Percentiles rank a stretch among this genome's conserved stretches.
These are phyloP conservation scores for Pseudoneurospora amorphoporcata DNA, from an alignment of 495 filamentous ascomycete species.

Conservation along the genomic window DNA sequence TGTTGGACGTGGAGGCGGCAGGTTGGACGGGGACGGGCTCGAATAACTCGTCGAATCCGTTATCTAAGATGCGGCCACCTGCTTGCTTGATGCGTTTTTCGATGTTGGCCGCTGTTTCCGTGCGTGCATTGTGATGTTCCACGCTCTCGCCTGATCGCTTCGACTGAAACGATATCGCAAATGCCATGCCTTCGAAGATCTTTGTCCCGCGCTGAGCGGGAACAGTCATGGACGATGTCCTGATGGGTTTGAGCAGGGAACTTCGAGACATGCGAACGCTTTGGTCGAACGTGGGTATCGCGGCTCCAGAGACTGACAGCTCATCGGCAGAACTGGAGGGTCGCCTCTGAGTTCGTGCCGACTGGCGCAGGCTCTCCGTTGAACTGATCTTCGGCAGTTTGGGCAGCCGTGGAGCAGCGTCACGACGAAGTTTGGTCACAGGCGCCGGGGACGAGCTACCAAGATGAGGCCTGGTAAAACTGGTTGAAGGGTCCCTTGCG, in stretches of 20 bases:
- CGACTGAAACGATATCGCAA: conserved; percentile 60
- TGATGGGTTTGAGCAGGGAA: conserved; percentile 5
- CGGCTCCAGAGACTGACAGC: conserved; percentile 19
- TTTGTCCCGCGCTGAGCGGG: conserved; percentile 8
- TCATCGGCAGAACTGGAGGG: conserved; percentile 31
- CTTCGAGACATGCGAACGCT: conserved; percentile 18
- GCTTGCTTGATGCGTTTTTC: conserved; percentile 40
- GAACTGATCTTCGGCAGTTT: conserved; percentile 13
- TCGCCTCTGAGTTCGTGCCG: conserved; percentile 13
- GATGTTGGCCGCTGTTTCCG: conserved; percentile 28
- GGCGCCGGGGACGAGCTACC: conserved; percentile 24
- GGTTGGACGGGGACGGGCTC: conserved; percentile 32
- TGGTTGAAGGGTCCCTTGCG: conserved; percentile 10
- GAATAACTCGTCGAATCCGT: conserved; percentile 82
- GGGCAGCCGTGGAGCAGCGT: conserved; percentile 10
- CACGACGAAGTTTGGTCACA: conserved; percentile 17
- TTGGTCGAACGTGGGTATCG: conserved; percentile 21
- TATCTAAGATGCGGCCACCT: conserved; percentile 61
- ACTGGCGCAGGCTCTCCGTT: conserved; percentile 14
- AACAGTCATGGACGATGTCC: background rate
- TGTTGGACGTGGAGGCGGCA: conserved; percentile 5
- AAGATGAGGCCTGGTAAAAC: background rate
- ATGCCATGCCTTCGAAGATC: conserved; percentile 68
- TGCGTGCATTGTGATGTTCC: conserved; percentile 39
- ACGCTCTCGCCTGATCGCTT: conserved; percentile 41